Base-by-base conservation (phyloP, 2,329 filamentous ascomycete species). In the Colletotrichum gigasporum region DNA sequence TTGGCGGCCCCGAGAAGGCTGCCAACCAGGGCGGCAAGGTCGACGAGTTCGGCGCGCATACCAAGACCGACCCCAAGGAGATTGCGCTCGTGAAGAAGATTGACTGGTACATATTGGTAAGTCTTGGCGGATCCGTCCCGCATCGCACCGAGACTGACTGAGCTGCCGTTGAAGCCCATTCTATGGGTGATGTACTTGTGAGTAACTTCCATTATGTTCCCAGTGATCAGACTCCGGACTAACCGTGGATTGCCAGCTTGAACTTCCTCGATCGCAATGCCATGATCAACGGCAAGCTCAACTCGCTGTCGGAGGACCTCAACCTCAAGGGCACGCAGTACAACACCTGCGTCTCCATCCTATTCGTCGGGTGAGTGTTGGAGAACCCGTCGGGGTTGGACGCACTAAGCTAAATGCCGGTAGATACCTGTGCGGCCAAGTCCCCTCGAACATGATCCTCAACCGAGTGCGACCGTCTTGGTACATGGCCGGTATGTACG, bases 21-120 rank as follows among this genome's bases (percentile, higher is more conserved):
- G 30, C 65, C 9, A 18, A 32, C 44, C 47, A 35, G 28, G 22
- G 41, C 37, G 42, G 41, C 47, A 53, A 53, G 10, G 47, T 53
- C 37, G 77, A 79, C 63, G 78, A 79, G 68, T 78, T 75, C 14
- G 77, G 77, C 24, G 76, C 76, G 8, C 71, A 73, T 55, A 72
- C 74, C 62, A 79, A 79, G 69, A 78, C 76, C 3, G 76, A 79
- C 52, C 76, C 76, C 4, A 74, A 67, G 34, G 74, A 77, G 63
- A 77, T 76, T 62, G 71, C 71, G 7, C 67, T 78, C 16, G 75
- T 77, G 20, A 72, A 69, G 51, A 76, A 74, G 65, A 68, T 78
- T 3, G 75, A 77, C 65, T 51, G 68, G 22, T 75, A 71, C 65
- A 75, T 77, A 39, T 72, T 77, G 65, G 70, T 71, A 53, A 22